Evolutionary conservation across 768 basidiomycete species (phyloP).

Genomic region (Mycena epipterygia): DNA sequence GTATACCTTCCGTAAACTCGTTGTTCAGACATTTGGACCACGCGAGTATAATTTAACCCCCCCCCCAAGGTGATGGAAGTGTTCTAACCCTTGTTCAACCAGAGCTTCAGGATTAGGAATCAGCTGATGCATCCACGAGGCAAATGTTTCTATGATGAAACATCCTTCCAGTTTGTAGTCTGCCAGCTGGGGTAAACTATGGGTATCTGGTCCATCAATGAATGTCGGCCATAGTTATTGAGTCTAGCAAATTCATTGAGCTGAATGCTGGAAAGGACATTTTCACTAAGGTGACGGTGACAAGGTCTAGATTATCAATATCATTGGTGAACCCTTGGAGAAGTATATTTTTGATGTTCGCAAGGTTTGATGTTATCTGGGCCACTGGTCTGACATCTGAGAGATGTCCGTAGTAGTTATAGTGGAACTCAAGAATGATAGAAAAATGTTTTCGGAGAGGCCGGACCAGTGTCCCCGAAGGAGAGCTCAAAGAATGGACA

Average conservation of each 20-base stretch:
- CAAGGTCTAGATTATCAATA: background rate
- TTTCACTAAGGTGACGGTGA: too few species aligned
- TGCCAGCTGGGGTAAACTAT: background rate
- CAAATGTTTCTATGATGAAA: background rate
- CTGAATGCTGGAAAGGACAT: too few species aligned
- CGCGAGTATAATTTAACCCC: too few species aligned
- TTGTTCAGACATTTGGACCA: too few species aligned
- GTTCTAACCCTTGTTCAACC: background rate
- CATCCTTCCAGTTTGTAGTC: background rate
- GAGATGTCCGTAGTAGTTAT: background rate
- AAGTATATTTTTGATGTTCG: background rate
- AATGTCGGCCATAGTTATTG: too few species aligned
- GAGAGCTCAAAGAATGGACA: background rate
- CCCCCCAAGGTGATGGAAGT: background rate
- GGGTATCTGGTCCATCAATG: background rate
- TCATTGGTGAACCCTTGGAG: background rate
- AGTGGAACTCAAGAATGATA: background rate
- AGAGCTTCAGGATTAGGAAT: background rate
- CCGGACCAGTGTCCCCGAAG: background rate
- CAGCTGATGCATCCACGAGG: background rate
- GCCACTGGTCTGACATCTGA: too few species aligned
- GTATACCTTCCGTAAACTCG: too few species aligned
- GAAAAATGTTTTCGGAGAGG: background rate
- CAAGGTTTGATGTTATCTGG: background rate
- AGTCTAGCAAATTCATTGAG: too few species aligned